These are phyloP conservation scores for Murraya koenigii DNA, from an alignment of 345 rosid species.

Conservation along the genomic window DNA sequence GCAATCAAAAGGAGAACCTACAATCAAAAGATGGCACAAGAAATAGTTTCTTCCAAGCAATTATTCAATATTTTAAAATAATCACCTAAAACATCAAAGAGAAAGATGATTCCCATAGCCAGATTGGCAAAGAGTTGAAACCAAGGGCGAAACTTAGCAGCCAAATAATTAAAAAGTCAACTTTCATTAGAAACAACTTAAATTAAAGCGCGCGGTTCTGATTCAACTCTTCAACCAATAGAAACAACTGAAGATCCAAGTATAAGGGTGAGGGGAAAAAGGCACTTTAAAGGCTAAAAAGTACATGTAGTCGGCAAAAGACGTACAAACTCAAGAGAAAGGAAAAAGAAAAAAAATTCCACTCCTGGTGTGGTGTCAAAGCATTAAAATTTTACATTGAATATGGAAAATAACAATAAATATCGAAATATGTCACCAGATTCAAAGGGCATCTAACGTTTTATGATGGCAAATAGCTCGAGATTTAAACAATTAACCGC, in stretches of 20 bases:
- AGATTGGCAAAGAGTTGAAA: neutral
- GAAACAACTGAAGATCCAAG: neutral
- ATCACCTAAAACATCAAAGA: neutral
- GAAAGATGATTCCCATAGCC: neutral
- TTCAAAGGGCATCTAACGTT: neutral
- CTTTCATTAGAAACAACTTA: neutral
- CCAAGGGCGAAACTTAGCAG: neutral
- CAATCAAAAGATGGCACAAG: neutral
- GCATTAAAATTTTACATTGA: neutral
- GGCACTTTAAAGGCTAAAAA: conserved; percentile 7
- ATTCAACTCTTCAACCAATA: conserved; percentile 2
- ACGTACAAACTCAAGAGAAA: neutral
- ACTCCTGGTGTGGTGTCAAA: neutral
- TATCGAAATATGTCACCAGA: neutral
- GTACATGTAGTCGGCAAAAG: neutral
- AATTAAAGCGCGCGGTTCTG: neutral
- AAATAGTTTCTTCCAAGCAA: neutral
- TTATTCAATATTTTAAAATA: neutral
- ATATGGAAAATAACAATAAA: neutral
- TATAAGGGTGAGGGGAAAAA: neutral
- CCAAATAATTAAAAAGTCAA: neutral
- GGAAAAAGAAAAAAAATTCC: neutral
- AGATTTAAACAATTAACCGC: neutral
- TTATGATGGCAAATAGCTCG: neutral
- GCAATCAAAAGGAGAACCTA: neutral